A percentile compares a stretch with the other conserved stretches of the same genome.
Conservation (phyloP, 176 grass and related monocot genomes). For the Miscanthus lutarioriparius region DNA sequence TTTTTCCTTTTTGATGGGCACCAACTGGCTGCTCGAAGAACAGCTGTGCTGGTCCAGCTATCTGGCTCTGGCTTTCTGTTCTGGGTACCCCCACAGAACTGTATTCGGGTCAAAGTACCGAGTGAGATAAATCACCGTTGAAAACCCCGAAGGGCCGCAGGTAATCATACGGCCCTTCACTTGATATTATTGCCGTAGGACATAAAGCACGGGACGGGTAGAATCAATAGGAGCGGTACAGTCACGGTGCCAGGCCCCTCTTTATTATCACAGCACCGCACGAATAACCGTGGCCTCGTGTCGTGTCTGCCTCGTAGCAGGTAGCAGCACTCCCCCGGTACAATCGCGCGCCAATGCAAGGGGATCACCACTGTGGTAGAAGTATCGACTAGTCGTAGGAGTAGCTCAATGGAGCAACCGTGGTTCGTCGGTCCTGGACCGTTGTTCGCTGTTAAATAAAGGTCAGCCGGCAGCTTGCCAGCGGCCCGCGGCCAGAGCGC, state of each 20-base stretch:
- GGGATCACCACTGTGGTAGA: background rate
- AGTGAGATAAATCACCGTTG: background rate
- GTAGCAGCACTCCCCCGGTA: background rate
- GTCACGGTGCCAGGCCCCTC: background rate
- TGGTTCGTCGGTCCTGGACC: no score
- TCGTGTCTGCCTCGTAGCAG: background rate
- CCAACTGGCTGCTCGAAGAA: background rate
- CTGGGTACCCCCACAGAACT: background rate
- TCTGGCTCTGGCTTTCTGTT: background rate
- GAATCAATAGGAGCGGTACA: background rate
- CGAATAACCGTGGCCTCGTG: background rate
- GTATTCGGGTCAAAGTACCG: background rate
- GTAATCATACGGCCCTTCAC: background rate
- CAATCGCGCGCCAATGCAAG: background rate
- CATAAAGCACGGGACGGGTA: background rate
- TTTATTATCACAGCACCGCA: background rate
- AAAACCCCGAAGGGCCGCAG: background rate
- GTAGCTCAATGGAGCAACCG: no score
- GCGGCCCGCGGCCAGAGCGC: background rate
- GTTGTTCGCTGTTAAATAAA: no score
- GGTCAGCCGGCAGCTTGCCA: background rate
- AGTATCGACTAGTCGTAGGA: no score
- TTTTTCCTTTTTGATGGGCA: background rate
- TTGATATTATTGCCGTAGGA: background rate
- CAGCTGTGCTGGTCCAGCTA: background rate